Conservation (phyloP, 2,329 filamentous ascomycete genomes). For the Aspergillus jensenii region DNA sequence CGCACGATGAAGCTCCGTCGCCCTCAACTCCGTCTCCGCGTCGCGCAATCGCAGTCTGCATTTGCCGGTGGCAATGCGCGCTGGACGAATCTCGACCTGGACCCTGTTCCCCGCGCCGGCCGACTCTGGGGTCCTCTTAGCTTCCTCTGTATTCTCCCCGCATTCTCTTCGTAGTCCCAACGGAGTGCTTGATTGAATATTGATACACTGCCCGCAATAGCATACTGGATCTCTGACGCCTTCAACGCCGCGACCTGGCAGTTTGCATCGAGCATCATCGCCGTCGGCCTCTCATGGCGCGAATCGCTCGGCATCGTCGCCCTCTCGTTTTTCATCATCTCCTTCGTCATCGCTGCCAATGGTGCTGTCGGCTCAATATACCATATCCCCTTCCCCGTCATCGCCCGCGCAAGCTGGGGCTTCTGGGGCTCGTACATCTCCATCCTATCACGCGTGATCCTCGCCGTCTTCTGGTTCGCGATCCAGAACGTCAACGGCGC, state of each 20-base stretch:
- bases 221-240: slow-evolving; percentile 54
- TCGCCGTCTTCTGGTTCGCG: slow-evolving; percentile 63
- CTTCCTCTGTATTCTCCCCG: slow-evolving; percentile 35
- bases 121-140: slow-evolving; percentile 49
- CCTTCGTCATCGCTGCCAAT: slow-evolving; percentile 61
- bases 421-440: slow-evolving; percentile 59
- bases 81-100: slow-evolving; percentile 52
- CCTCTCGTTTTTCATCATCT: slow-evolving; percentile 53
- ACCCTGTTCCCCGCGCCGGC: slow-evolving; percentile 45
- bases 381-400: slow-evolving; percentile 58
- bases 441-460: slow-evolving; percentile 54
- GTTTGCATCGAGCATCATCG: slow-evolving; percentile 50
- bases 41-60: slow-evolving; percentile 47
- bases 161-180: neutral
- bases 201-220: slow-evolving; percentile 20
- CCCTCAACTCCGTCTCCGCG: slow-evolving; percentile 41
- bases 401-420: slow-evolving; percentile 56
- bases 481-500: slow-evolving; percentile 66
- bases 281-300: slow-evolving; percentile 55
- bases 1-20: neutral
- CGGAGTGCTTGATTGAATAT: too few relatives aligned
- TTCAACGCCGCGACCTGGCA: slow-evolving; percentile 58
- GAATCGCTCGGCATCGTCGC: slow-evolving; percentile 53
- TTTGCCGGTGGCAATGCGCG: slow-evolving; percentile 47
- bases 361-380: slow-evolving; percentile 55